A percentile compares a stretch with the other conserved stretches of the same genome.
Evolutionary conservation across 176 grass and related monocot genomes (phyloP).

Genomic region (Lolium perenne): DNA sequence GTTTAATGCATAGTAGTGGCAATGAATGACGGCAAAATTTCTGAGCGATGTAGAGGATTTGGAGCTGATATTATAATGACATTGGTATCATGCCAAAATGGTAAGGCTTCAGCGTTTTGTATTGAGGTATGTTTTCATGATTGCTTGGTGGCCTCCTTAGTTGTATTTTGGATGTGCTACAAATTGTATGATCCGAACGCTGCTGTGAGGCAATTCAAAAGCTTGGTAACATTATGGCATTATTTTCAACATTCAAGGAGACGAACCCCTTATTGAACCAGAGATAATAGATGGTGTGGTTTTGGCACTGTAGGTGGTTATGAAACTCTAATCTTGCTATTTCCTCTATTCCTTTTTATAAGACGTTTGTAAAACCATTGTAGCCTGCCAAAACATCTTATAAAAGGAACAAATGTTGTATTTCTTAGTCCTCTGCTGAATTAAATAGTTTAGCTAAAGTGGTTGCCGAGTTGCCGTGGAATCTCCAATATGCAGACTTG

Average conservation of each 20-base stretch:
- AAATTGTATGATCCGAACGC: slow-evolving; percentile 68
- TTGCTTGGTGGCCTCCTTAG: background rate
- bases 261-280: slow-evolving; percentile 78
- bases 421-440: no score
- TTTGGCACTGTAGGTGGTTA: slow-evolving; percentile 82
- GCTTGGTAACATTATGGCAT: slow-evolving; percentile 81
- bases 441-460: no score
- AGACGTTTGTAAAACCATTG: no score
- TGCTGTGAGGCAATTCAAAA: slow-evolving; percentile 41
- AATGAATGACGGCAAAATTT: slow-evolving; percentile 89
- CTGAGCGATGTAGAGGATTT: slow-evolving; percentile 69
- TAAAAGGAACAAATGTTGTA: background rate
- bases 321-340: slow-evolving; percentile 32
- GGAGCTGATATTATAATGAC: slow-evolving; percentile 71
- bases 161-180: background rate
- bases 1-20: slow-evolving; percentile 62
- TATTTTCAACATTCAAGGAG: slow-evolving; percentile 98
- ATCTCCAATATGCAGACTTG: no score
- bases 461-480: no score
- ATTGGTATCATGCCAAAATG: slow-evolving; percentile 88
- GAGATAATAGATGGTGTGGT: slow-evolving; percentile 25
- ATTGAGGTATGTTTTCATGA: slow-evolving; percentile 2
- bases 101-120: slow-evolving; percentile 42
- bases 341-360: background rate
- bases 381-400: no score